Base-by-base conservation (phyloP, 495 filamentous ascomycete species). In the Neurospora sp. region DNA sequence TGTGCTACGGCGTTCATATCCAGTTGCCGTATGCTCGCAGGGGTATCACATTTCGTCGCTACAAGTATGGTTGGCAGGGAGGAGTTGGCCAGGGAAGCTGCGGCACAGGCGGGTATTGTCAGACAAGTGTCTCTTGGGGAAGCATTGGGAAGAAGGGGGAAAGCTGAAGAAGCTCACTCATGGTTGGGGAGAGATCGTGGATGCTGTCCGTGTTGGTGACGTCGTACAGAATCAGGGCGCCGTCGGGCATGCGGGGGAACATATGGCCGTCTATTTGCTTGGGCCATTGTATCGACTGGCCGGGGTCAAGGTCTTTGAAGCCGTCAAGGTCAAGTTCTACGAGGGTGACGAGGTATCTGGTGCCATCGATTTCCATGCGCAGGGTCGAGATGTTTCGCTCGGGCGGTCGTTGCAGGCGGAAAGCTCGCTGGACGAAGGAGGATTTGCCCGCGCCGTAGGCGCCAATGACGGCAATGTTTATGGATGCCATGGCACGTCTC, bases 381-480 rank as follows among this genome's bases (percentile, higher is more conserved):
- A 88, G 86, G 44, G 85, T 89, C 38, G 88, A 85, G 59, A 85
- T 82, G 66, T 90, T 89, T 39, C 83, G 77, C 40, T 82, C 81
- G 4, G 91, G 86, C 2, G 88, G 81, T 42, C 82, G 82, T 73
- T 88, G 89, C 74, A 95, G 84, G 48, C 93, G 91, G 76, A 96
- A 83, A 12, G 93, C 92, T 71, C 87, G 89, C 78, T 92, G 91
- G 73, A 97, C 92, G 76, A 98, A 97, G 31, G 92, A 92, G 69
- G 93, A 93, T 83, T 98, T 98, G 76, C 95, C 95, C 41, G 93
- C 92, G 70, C 90, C 90, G 76, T 88, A 85, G 76, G 89, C 88
- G 71, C 96, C 96, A 77, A 97, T 88, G 35, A 98, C 90, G 40
- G 90, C 93, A 79, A 98, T 92, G 77, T 93, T 94, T 78, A 97